These are phyloP conservation scores for Silene vulgaris DNA, from an alignment of 179 eudicot genomes.

Conservation along the genomic window DNA sequence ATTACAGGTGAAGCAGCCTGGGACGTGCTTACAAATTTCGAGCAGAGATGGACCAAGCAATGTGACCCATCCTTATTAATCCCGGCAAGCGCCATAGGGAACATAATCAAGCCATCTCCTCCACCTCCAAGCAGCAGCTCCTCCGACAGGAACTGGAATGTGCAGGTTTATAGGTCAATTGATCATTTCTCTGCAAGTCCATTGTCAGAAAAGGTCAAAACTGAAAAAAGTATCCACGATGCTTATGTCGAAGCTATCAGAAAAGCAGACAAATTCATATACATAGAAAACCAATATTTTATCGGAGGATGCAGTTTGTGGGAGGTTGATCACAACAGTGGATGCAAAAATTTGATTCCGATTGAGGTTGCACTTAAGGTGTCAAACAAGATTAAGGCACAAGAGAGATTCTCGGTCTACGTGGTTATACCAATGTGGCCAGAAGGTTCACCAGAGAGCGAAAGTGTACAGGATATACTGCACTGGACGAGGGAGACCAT, in stretches of 20 bases:
- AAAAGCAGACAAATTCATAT: slow-evolving; percentile 72
- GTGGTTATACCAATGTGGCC: slow-evolving; percentile 98
- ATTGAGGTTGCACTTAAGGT: slow-evolving; percentile 83
- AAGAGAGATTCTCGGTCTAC: slow-evolving; percentile 70
- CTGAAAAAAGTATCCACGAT: slow-evolving; percentile 72
- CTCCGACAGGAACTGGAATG: slow-evolving; percentile 53
- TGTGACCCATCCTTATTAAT: slow-evolving; percentile 57
- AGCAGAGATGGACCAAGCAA: slow-evolving; percentile 83
- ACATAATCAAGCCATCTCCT: slow-evolving; percentile 27
- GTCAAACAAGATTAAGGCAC: slow-evolving; percentile 60
- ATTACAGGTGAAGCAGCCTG: slow-evolving; percentile 67
- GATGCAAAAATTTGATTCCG: slow-evolving; percentile 78
- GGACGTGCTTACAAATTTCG: slow-evolving; percentile 68
- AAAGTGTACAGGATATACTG: slow-evolving; percentile 72
- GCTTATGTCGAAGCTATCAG: slow-evolving; percentile 85
- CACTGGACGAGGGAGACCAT: slow-evolving; percentile 88
- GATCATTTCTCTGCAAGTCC: slow-evolving; percentile 67
- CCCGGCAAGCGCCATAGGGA: slow-evolving; percentile 36
- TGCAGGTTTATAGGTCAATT: slow-evolving; percentile 78
- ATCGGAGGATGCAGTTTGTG: slow-evolving; percentile 78
- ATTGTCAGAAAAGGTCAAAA: slow-evolving; percentile 30
- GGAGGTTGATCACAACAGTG: slow-evolving; percentile 61
- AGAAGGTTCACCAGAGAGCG: slow-evolving; percentile 80
- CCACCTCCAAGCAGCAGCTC: slow-evolving; percentile 27
- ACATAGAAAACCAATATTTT: slow-evolving; percentile 87